A percentile compares a stretch with the other conserved stretches of the same genome.
Evolutionary conservation across 768 basidiomycete genomes (phyloP).

Genomic region (Auricularia sp.): DNA sequence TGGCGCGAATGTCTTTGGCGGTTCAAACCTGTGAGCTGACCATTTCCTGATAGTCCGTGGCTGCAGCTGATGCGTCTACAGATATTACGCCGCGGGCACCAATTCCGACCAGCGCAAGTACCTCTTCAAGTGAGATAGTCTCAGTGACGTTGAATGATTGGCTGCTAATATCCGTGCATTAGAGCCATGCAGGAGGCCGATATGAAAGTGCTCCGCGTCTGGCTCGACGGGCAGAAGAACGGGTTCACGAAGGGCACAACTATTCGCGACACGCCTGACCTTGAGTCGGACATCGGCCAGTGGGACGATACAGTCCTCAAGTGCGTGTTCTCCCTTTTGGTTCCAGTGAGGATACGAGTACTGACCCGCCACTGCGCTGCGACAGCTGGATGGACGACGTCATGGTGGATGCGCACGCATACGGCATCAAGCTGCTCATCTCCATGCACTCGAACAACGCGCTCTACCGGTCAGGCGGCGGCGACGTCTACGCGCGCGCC

Average conservation of each 20-base stretch:
- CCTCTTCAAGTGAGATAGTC: neutral
- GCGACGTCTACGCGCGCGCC: slow-evolving; percentile 24
- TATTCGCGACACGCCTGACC: slow-evolving; percentile 20
- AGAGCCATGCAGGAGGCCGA: neutral
- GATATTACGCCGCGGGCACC: neutral
- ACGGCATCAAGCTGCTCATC: slow-evolving; percentile 20
- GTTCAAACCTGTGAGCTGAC: neutral
- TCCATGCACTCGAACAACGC: slow-evolving; percentile 9
- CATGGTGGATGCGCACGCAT: slow-evolving; percentile 27
- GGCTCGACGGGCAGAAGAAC: slow-evolving; percentile 19
- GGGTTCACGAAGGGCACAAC: slow-evolving; percentile 9
- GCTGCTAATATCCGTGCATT: neutral
- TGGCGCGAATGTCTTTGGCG: neutral
- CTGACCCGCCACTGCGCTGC: too few relatives aligned
- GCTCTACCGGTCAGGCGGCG: slow-evolving; percentile 12
- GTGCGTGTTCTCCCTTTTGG: neutral
- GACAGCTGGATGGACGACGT: slow-evolving; percentile 22
- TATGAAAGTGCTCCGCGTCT: slow-evolving; percentile 19
- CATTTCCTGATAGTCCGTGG: too few relatives aligned
- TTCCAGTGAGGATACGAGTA: too few relatives aligned
- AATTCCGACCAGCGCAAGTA: neutral
- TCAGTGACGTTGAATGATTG: neutral
- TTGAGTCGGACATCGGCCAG: slow-evolving; percentile 25
- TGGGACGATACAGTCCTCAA: slow-evolving; percentile 30
- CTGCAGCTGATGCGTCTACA: too few relatives aligned